These are phyloP conservation scores for Botryotinia calthae DNA, from an alignment of 2,329 filamentous ascomycete species.

Conservation along the genomic window DNA sequence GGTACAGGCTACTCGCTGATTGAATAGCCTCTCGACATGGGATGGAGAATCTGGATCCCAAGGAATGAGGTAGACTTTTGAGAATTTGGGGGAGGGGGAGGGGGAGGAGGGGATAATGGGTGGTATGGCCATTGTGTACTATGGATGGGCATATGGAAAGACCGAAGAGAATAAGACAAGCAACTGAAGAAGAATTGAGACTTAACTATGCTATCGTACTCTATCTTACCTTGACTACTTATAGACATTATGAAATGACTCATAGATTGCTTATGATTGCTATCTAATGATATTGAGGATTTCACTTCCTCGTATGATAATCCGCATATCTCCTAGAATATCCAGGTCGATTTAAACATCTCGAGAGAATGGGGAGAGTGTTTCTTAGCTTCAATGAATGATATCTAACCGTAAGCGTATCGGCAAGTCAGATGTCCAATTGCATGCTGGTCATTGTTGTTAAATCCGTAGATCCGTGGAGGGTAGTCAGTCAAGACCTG, in stretches of 20 bases:
- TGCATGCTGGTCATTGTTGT: neutral
- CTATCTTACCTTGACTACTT: neutral
- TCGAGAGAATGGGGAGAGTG: neutral
- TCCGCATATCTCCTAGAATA: neutral
- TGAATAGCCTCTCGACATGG: slow-evolving; percentile 43
- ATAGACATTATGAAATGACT: neutral
- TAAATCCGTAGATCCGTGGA: neutral
- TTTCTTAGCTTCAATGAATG: neutral
- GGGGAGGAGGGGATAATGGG: neutral
- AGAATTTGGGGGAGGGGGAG: neutral
- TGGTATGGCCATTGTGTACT: neutral
- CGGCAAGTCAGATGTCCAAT: neutral
- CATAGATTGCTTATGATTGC: neutral
- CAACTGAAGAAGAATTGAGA: neutral
- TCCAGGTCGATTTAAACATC: neutral
- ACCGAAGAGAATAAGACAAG: neutral
- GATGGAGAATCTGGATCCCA: slow-evolving; percentile 43
- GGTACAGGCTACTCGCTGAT: slow-evolving; percentile 46
- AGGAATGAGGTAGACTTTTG: slow-evolving; percentile 41
- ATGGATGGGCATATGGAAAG: neutral
- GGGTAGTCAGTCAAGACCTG: neutral
- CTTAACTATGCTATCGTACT: neutral
- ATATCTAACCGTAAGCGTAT: neutral
- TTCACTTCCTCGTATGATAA: neutral
- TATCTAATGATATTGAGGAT: neutral